Percentiles rank a stretch among this genome's conserved stretches.
Conservation (phyloP, 1,284 basidiomycete genomes). For the Sanghuangporus baumii region DNA sequence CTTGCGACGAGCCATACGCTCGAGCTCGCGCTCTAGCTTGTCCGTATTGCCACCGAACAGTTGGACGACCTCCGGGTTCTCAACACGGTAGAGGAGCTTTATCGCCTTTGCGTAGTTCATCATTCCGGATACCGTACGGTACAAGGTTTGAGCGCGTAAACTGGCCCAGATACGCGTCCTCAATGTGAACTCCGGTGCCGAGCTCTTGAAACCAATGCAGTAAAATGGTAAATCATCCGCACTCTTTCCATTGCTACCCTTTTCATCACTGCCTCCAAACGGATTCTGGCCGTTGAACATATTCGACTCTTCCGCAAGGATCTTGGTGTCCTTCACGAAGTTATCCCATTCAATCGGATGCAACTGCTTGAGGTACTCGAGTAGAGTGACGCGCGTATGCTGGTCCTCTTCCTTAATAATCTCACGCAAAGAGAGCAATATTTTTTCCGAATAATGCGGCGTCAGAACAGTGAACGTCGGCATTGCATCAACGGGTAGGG, state of each 20-base stretch:
- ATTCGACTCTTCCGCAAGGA: slow-evolving; percentile 92
- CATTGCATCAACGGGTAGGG: slow-evolving; percentile 92
- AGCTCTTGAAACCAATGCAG: slow-evolving; percentile 99
- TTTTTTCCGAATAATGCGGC: slow-evolving; percentile 96
- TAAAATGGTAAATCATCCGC: slow-evolving; percentile 97
- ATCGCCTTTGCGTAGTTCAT: slow-evolving; percentile 99
- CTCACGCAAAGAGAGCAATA: slow-evolving; percentile 86
- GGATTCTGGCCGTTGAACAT: slow-evolving; percentile 80
- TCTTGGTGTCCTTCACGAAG: slow-evolving; percentile 99
- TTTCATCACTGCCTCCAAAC: slow-evolving; percentile 77
- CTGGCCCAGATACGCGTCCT: slow-evolving; percentile 99
- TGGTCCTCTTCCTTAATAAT: slow-evolving; percentile 97
- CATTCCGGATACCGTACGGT: slow-evolving; percentile 98
- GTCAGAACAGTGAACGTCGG: slow-evolving; percentile 95
- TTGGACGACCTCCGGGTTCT: slow-evolving; percentile 98
- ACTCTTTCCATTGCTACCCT: slow-evolving; percentile 66
- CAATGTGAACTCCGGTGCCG: slow-evolving; percentile 96
- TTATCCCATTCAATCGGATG: slow-evolving; percentile 99
- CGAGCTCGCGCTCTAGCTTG: slow-evolving; percentile 92
- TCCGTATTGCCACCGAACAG: slow-evolving; percentile 97
- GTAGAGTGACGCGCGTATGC: slow-evolving; percentile 88
- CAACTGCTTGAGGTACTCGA: slow-evolving; percentile 97
- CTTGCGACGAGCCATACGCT: slow-evolving; percentile 96
- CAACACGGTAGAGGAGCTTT: slow-evolving; percentile 98
- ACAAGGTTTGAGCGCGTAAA: slow-evolving; percentile 95